Conservation (phyloP, 805 yeast species). For the Sugiyamaella mastotermitis region DNA sequence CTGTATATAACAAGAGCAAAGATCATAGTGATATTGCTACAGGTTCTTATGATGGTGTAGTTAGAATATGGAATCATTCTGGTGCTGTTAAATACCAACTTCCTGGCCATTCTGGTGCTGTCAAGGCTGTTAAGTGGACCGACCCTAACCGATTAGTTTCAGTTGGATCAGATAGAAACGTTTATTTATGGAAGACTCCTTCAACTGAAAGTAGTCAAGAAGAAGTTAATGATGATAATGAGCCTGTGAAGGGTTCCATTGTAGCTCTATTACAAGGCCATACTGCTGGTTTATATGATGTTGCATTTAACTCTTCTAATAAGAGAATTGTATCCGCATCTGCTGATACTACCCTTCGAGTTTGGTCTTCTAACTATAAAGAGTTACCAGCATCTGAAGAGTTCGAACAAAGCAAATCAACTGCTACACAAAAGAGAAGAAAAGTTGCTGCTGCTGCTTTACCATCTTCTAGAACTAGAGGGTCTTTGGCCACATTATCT, state of each 20-base stretch:
- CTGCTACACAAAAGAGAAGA: slow-evolving; percentile 85
- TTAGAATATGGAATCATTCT: slow-evolving; percentile 76
- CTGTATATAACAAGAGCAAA: slow-evolving; percentile 41
- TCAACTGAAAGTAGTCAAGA: slow-evolving; percentile 26
- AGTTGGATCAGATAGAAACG: slow-evolving; percentile 82
- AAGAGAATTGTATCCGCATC: slow-evolving; percentile 77
- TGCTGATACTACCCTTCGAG: slow-evolving; percentile 68
- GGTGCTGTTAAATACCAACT: slow-evolving; percentile 78
- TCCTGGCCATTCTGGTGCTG: slow-evolving; percentile 83
- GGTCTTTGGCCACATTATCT: slow-evolving; percentile 72
- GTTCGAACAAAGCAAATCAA: slow-evolving; percentile 37
- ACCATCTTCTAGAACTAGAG: slow-evolving; percentile 67
- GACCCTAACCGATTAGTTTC: slow-evolving; percentile 70
- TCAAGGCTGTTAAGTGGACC: slow-evolving; percentile 76
- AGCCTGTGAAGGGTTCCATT: slow-evolving; percentile 44
- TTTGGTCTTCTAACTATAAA: slow-evolving; percentile 85
- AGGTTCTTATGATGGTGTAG: slow-evolving; percentile 93
- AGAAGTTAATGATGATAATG: slow-evolving; percentile 38
- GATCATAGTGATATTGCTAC: slow-evolving; percentile 53
- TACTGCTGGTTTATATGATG: slow-evolving; percentile 73
- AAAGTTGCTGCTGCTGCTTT: slow-evolving; percentile 67
- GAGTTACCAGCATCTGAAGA: slow-evolving; percentile 64
- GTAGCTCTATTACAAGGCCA: slow-evolving; percentile 87
- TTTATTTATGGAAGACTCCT: slow-evolving; percentile 80
- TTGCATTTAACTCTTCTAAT: slow-evolving; percentile 51